Conservation (phyloP, 2,329 filamentous ascomycete genomes). For the Dryadomyces quercivorus region DNA sequence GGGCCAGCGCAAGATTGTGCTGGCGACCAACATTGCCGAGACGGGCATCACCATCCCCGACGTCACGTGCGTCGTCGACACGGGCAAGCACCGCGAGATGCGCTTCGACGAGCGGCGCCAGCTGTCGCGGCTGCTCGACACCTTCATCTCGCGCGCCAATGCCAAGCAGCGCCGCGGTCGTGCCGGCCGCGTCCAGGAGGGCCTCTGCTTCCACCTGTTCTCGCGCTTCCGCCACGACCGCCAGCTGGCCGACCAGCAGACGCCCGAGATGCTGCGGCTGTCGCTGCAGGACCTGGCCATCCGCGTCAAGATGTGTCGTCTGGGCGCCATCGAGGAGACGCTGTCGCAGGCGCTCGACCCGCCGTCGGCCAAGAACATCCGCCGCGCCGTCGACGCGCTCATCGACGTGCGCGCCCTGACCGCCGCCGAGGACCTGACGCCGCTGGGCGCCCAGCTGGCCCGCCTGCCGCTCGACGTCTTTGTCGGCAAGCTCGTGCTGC, state of each 20-base stretch:
- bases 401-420: conserved; percentile 89
- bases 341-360: conserved; percentile 80
- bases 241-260: conserved; percentile 81
- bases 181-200: conserved; percentile 89
- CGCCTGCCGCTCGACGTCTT: conserved; percentile 88
- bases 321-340: conserved; percentile 86
- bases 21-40: conserved; percentile 96
- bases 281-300: conserved; percentile 92
- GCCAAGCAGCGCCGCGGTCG: conserved; percentile 89
- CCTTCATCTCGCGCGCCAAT: conserved; percentile 90
- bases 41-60: conserved; percentile 98
- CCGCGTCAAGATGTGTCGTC: conserved; percentile 92
- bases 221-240: conserved; percentile 81
- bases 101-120: conserved; percentile 88
- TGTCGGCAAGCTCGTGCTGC: conserved; percentile 81
- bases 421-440: conserved; percentile 67
- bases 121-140: conserved; percentile 79
- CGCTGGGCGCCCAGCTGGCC: conserved; percentile 75
- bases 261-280: conserved; percentile 87
- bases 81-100: conserved; percentile 96
- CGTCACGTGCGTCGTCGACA: conserved; percentile 92
- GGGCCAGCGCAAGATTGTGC: conserved; percentile 80
- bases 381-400: conserved; percentile 81
- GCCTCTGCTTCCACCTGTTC: conserved; percentile 91
- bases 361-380: conserved; percentile 83